phyloP scores from a whole-genome alignment of 2,329 filamentous ascomycete genomes.

The Phoma herbarum region DNA sequence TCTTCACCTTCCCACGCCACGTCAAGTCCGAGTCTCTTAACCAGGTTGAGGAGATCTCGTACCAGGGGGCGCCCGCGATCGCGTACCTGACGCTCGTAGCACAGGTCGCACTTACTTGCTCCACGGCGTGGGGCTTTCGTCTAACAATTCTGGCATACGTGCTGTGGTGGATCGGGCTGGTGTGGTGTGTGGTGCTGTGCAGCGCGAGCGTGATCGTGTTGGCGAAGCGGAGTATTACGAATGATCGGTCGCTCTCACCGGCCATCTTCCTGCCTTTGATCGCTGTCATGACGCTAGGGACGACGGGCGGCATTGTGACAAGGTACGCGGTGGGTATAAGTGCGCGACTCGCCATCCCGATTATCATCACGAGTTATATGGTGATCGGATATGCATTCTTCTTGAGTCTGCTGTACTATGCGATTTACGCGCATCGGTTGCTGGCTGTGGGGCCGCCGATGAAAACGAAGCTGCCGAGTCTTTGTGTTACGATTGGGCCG shows the following conservation, averaged over 20 bases:
- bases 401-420: constrained; percentile 29
- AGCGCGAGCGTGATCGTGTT: constrained; percentile 24
- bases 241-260: constrained; percentile 22
- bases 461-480: constrained; percentile 21
- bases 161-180: constrained; percentile 35
- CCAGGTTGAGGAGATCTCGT: constrained; percentile 69
- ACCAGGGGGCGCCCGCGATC: constrained; percentile 67
- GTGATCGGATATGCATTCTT: constrained; percentile 29
- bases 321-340: constrained; percentile 25
- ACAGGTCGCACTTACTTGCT: constrained; percentile 66
- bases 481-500: constrained; percentile 27
- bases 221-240: constrained; percentile 22
- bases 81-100: constrained; percentile 71
- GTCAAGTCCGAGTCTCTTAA: constrained; percentile 59
- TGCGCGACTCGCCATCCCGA: constrained; percentile 26
- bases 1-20: constrained; percentile 17
- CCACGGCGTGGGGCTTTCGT: constrained; percentile 70
- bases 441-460: constrained; percentile 27
- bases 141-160: constrained; percentile 63
- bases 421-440: constrained; percentile 24
- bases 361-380: constrained; percentile 30
- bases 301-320: constrained; percentile 25
- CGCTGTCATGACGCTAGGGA: constrained; percentile 28
- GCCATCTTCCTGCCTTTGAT: constrained; percentile 31
- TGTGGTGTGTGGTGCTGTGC: constrained; percentile 30